Conservation (phyloP, 495 filamentous ascomycete species). For the Daldinia concentrica region DNA sequence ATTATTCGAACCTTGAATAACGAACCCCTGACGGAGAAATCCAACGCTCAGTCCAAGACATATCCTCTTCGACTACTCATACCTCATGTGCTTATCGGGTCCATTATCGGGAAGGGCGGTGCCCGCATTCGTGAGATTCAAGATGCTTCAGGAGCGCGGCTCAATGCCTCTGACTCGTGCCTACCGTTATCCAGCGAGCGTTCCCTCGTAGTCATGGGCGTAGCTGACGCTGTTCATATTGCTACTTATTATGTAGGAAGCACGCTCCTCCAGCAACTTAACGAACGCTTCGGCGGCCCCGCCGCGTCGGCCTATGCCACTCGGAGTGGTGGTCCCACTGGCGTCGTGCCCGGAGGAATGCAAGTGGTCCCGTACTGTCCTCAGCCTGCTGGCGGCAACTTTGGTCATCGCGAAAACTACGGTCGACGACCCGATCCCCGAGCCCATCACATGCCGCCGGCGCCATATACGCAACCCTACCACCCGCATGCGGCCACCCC, state of each 20-base stretch:
- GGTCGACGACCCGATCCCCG: conserved; percentile 77
- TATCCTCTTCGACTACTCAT: conserved; percentile 96
- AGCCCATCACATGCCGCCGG: conserved; percentile 60
- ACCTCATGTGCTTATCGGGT: conserved; percentile 96
- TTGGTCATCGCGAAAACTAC: conserved; percentile 89
- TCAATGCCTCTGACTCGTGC: conserved; percentile 95
- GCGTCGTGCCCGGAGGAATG: conserved; percentile 94
- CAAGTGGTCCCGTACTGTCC: conserved; percentile 96
- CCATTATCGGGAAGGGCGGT: conserved; percentile 97
- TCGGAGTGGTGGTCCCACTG: conserved; percentile 90
- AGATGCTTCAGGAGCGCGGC: conserved; percentile 92
- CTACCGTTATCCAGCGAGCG: conserved; percentile 93
- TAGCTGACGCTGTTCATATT: conserved; percentile 95
- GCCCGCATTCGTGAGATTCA: conserved; percentile 98
- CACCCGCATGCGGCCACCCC: conserved; percentile 66
- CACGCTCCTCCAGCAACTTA: conserved; percentile 94
- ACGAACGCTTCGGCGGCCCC: conserved; percentile 93
- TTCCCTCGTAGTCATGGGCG: conserved; percentile 92
- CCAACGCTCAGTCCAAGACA: conserved; percentile 92
- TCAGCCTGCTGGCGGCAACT: conserved; percentile 89
- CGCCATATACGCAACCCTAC: conserved; percentile 67
- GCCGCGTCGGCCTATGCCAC: conserved; percentile 97
- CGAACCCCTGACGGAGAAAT: conserved; percentile 85
- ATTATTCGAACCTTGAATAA: conserved; percentile 99
- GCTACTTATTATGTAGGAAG: conserved; percentile 98